phyloP scores from a whole-genome alignment of 768 basidiomycete genomes.

The Boletus coccyginus region DNA sequence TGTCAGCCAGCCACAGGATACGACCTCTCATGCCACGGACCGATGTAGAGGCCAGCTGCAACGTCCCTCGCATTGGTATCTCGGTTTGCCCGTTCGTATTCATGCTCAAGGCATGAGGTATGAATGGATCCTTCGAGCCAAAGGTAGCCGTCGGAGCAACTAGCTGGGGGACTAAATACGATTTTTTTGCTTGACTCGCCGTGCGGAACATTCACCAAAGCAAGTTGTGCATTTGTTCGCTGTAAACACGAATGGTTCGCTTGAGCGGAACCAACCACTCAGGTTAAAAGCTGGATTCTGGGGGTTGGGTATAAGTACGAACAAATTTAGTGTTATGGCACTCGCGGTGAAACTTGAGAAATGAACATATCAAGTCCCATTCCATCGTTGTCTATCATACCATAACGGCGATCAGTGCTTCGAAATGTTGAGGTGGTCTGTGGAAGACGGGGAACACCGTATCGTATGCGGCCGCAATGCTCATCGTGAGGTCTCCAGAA shows the following conservation, averaged over 20 bases:
- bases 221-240: background rate
- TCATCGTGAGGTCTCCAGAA: conserved; percentile 8
- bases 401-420: background rate
- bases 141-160: background rate
- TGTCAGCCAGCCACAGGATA: background rate
- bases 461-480: background rate
- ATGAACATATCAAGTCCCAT: conserved; percentile 5
- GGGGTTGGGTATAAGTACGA: background rate
- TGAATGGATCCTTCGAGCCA: background rate
- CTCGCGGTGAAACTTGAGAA: conserved; percentile 1
- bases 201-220: conserved; percentile 4
- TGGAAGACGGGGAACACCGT: conserved; percentile 1
- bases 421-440: background rate
- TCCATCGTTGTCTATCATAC: conserved; percentile 2
- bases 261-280: conserved; percentile 4
- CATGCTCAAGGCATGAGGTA: background rate
- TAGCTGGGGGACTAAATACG: background rate
- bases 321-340: too few relatives aligned
- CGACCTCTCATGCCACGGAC: background rate
- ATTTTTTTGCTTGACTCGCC: conserved; percentile 2
- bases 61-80: conserved; percentile 1
- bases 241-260: background rate
- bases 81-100: background rate
- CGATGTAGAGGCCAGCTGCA: conserved; percentile 2
- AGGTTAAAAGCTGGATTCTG: background rate